phyloP scores from a whole-genome alignment of 116 monocot genomes.

The Trichopus zeylanicus region DNA sequence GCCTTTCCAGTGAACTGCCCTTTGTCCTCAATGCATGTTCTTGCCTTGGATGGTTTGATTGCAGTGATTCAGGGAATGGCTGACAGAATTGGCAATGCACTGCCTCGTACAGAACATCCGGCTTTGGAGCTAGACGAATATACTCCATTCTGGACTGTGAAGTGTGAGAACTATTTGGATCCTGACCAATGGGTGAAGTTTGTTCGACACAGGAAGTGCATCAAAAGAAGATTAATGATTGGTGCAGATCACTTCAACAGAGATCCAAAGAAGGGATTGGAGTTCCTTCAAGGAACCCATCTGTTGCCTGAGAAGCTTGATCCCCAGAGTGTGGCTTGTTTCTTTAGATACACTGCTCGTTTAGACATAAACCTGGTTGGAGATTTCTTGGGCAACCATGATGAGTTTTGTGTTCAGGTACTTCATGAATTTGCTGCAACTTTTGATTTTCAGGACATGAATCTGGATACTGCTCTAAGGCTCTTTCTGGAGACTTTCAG shows the following conservation, averaged over 20 bases:
- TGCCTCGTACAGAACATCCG: slow-evolving; percentile 20
- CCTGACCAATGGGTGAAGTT: slow-evolving; percentile 67
- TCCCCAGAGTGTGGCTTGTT: slow-evolving; percentile 69
- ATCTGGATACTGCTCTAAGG: slow-evolving; percentile 72
- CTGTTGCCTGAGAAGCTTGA: slow-evolving; percentile 74
- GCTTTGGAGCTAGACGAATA: slow-evolving; percentile 40
- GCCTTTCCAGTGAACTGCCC: slow-evolving; percentile 73
- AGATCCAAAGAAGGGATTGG: slow-evolving; percentile 69
- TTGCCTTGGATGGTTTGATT: slow-evolving; percentile 71
- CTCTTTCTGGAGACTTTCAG: slow-evolving; percentile 85
- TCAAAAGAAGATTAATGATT: slow-evolving; percentile 69
- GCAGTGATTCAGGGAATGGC: slow-evolving; percentile 72
- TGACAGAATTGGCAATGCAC: slow-evolving; percentile 40
- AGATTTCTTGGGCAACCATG: slow-evolving; percentile 82
- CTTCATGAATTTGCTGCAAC: slow-evolving; percentile 90
- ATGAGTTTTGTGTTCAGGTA: slow-evolving; percentile 78
- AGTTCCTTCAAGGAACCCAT: slow-evolving; percentile 77
- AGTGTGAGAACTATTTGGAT: slow-evolving; percentile 58
- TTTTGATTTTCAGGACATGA: slow-evolving; percentile 86
- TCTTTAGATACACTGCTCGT: slow-evolving; percentile 56
- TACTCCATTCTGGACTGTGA: slow-evolving; percentile 70
- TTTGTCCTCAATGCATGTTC: slow-evolving; percentile 54
- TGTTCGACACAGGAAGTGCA: slow-evolving; percentile 56
- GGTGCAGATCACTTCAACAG: slow-evolving; percentile 77
- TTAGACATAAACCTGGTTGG: slow-evolving; percentile 68